Base-by-base conservation (phyloP, 2,329 filamentous ascomycete genomes). In the Amauroascus niger region DNA sequence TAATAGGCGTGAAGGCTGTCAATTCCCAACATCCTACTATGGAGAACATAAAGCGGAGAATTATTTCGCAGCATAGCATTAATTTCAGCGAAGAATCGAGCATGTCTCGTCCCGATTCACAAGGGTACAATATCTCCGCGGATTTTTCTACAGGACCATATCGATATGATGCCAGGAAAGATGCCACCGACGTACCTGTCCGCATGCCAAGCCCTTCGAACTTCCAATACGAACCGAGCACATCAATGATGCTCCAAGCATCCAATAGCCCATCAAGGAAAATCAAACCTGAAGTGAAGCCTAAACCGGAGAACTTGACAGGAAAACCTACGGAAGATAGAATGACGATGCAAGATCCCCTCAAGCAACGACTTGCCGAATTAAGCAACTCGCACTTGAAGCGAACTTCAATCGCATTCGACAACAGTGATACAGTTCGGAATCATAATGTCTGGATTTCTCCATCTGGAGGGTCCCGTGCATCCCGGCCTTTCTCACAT, bases 331-430 rank as follows among this genome's bases (percentile, higher is more conserved):
- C 50, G 14, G 37, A 30, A 9, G 54, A 46, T 16, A 22, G 32
- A 32, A 7, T 35, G 9, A 26, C 53, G 39, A 57, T 60, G 1
- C 63, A 64, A 2, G 72, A 74, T 59, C 55, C 63, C 26, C 63
- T 74, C 35, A 66, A 69, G 11, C 66, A 71, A 55, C 64, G 72
- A n/a, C 72, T 74, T 58, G 69, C 71, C 9, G 66, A 60, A 47
- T 57, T 73, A 28, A 69, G 65, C 46, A 61, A 65, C 18, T 64
- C 56, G 7, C 60, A 46, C 57, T 59, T 16, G 28, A 58, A 57
- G 20, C 46, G 54, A 48, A 53, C 24, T 32, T 30, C 56, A 49
- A 13, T 30, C 18, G 26, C 8, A 35, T 20, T 5, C 35, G 20
- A 45, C 14, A 32, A 9, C n/a, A 35, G 28, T 22, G 26, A 37